These are phyloP conservation scores for Viola pubescens DNA, from an alignment of 441 rosid species.

Conservation along the genomic window DNA sequence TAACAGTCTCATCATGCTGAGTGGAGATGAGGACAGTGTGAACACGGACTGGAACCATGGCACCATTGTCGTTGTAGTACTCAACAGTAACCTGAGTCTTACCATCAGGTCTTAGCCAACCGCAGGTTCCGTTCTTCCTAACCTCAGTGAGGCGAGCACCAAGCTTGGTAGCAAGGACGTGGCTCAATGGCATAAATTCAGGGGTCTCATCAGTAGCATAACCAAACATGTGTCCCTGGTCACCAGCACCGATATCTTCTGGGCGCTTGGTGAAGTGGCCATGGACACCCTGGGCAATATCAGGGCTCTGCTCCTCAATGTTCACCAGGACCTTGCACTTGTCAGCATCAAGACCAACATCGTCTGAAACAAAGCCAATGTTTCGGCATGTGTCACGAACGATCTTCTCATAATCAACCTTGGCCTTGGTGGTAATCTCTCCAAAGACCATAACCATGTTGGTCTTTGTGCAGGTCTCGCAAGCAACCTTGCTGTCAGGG, in stretches of 20 bases:
- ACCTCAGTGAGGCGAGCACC: conserved; percentile 69
- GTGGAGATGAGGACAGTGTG: conserved; percentile 75
- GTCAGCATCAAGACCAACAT: conserved; percentile 70
- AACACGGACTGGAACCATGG: conserved; percentile 65
- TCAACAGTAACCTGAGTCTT: conserved; percentile 78
- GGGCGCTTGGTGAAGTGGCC: conserved; percentile 77
- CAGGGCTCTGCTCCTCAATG: conserved; percentile 78
- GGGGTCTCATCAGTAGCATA: conserved; percentile 73
- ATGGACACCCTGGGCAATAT: conserved; percentile 77
- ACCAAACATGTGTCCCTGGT: conserved; percentile 76
- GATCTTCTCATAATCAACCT: conserved; percentile 66
- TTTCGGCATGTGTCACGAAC: conserved; percentile 59
- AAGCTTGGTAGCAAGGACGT: conserved; percentile 69
- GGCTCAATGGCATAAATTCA: conserved; percentile 61
- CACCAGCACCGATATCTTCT: conserved; percentile 72
- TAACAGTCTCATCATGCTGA: conserved; percentile 76
- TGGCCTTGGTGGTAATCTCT: conserved; percentile 68
- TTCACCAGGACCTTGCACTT: conserved; percentile 74
- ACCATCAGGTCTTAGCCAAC: conserved; percentile 72
- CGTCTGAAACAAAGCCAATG: conserved; percentile 57
- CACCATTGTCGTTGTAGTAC: conserved; percentile 59
- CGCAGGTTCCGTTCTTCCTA: conserved; percentile 63
- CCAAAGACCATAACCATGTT: conserved; percentile 86
- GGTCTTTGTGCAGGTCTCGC: conserved; percentile 71
- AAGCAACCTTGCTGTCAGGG: conserved; percentile 78